Evolutionary conservation across 2,329 filamentous ascomycete species (phyloP), one percentile per base, ranked within the genome.

Genomic region (Aspergillus sp.): DNA sequence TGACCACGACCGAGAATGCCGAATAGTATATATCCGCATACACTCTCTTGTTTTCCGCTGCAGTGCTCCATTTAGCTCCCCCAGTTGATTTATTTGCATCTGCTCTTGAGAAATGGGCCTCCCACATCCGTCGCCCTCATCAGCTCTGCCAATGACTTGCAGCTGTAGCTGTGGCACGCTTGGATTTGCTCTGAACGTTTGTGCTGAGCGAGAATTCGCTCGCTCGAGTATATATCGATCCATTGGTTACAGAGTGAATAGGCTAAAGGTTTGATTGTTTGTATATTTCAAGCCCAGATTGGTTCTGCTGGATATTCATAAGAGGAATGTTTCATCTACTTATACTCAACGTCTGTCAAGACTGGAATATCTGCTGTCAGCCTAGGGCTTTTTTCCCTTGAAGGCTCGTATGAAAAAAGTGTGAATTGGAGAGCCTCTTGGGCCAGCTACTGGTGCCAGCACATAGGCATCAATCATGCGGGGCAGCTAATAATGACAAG

Each of bases 1-100:
- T 17, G 58, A 48, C 60, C 58, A 62, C 9, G 58, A 58, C 22
- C 58, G 51, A 22, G 34, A 11, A 8, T 62, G 58, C 2, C 45
- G 42, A 20, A 62, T 51, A 11, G 49, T 62, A 36, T 58, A 62
- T 12, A 58, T 47, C 15, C 49, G 52, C 8, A 30, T 38, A n/a
- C 52, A 58, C 9, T 48, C 53, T 13, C 32, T 34, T 6, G 20
- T 45, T 8, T 41, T 43, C 24, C 52, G 41, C 60, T 62, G 20
- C 12, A 9, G 8, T 12, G 13, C 12, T 17, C 9, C 32, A 6
- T 50, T 15, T 13, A 50, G 26, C 48, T 50, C 34, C 15, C 11
- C 13, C 7, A 20, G 12, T n/a, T 18, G 26, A 9, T 48, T 48
- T 5, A 48, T 36, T 30, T 34, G 26, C 26, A 20, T 22, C n/a